Conservation (phyloP, 345 rosid genomes). For the Brassica rapa region DNA sequence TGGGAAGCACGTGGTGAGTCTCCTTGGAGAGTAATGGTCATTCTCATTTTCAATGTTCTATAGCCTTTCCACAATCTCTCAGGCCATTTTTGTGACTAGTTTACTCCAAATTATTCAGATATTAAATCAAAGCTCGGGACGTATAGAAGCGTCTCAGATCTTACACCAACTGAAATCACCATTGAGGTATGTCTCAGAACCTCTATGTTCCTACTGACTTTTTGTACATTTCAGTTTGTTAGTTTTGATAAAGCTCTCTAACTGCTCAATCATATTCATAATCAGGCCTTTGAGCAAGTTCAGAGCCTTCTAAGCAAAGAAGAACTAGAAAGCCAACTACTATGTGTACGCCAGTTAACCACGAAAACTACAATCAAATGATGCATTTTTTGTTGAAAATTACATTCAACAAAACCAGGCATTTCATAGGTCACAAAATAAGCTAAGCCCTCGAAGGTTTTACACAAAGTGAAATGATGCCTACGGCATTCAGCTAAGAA, state of each 20-base stretch:
- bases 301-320: slow-evolving; percentile 19
- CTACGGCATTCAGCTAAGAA: too few relatives aligned
- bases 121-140: slow-evolving; percentile 67
- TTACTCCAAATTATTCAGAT: slow-evolving; percentile 45
- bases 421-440: background rate
- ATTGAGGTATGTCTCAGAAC: slow-evolving; percentile 47
- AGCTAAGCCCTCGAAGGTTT: background rate
- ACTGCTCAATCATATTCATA: slow-evolving; percentile 3
- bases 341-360: background rate
- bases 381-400: too few relatives aligned
- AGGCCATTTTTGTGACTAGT: background rate
- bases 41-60: background rate
- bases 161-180: slow-evolving; percentile 72
- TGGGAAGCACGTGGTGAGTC: slow-evolving; percentile 67
- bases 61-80: slow-evolving; percentile 15
- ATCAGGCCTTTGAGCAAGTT: slow-evolving; percentile 39
- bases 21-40: slow-evolving; percentile 70
- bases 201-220: background rate
- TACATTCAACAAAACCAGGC: too few relatives aligned
- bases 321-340: background rate
- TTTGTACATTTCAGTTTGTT: slow-evolving; percentile 1
- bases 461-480: background rate
- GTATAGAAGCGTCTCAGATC: slow-evolving; percentile 51
- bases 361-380: too few relatives aligned
- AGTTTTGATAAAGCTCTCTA: slow-evolving; percentile 17